phyloP scores from a whole-genome alignment of 345 rosid species.

The Euphorbia pulcherrima region DNA sequence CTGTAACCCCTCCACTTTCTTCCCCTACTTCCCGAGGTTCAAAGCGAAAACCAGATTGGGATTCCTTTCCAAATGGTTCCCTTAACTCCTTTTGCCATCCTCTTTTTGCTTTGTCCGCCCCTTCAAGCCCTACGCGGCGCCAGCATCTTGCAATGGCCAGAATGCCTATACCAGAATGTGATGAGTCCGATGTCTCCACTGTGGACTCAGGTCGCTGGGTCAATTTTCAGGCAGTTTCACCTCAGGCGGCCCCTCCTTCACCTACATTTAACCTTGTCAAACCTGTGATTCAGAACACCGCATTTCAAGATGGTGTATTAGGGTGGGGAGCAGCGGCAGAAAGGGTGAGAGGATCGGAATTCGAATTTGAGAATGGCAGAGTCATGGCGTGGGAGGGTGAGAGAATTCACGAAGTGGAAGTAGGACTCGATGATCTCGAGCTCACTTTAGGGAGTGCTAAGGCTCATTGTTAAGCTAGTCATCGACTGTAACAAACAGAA shows the following conservation, averaged over 20 bases:
- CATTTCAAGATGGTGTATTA: conserved; percentile 33
- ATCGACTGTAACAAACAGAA: too few relatives aligned
- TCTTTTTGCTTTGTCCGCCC: conserved; percentile 23
- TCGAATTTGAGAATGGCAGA: conserved; percentile 68
- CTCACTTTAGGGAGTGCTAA: conserved; percentile 83
- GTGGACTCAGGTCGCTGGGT: conserved; percentile 35
- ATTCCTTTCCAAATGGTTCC: too few relatives aligned
- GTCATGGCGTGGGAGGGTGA: conserved; percentile 99
- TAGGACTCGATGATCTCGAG: conserved; percentile 91
- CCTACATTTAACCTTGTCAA: conserved; percentile 51
- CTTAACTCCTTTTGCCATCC: conserved; percentile 25
- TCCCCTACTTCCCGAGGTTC: conserved; percentile 28
- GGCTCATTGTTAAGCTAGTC: conserved; percentile 45
- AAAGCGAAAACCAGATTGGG: conserved; percentile 50
- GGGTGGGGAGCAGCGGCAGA: too few relatives aligned
- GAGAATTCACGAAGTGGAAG: conserved; percentile 90
- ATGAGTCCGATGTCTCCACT: conserved; percentile 32
- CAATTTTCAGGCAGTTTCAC: conserved; percentile 21
- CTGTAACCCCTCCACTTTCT: conserved; percentile 35
- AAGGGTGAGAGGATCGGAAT: conserved; percentile 61
- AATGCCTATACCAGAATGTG: conserved; percentile 34
- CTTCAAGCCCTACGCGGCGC: conserved; percentile 26
- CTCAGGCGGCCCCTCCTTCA: conserved; percentile 30
- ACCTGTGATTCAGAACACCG: conserved; percentile 35
- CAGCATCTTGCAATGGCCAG: conserved; percentile 20